phyloP scores from a whole-genome alignment of 148 eudicot genomes.

The Talinum fruticosum region DNA sequence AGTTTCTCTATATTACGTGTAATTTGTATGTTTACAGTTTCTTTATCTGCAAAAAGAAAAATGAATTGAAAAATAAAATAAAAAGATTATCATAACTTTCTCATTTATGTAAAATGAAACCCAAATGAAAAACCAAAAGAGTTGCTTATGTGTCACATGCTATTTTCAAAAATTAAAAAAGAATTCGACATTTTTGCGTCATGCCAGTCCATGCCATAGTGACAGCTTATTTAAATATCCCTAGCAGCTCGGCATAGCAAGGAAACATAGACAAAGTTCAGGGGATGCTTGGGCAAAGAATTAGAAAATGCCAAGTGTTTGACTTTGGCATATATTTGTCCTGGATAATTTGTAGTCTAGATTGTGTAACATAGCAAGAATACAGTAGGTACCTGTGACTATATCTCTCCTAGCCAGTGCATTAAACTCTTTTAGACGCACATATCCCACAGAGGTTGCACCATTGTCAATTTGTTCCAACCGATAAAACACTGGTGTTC shows the following conservation, averaged over 20 bases:
- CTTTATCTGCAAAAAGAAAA: neutral
- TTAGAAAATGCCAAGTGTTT: neutral
- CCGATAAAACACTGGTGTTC: slow-evolving; percentile 79
- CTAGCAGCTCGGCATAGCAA: neutral
- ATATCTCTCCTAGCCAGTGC: slow-evolving; percentile 92
- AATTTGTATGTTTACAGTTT: no score
- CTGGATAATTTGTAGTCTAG: neutral
- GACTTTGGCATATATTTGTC: neutral
- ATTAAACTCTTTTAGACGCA: slow-evolving; percentile 93
- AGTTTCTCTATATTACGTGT: no score
- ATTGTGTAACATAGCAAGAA: neutral
- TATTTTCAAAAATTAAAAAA: no score
- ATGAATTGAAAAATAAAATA: no score
- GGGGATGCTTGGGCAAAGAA: neutral
- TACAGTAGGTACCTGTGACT: slow-evolving; percentile 56
- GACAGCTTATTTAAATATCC: neutral
- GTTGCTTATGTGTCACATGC: no score
- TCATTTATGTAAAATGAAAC: neutral
- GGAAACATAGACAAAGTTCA: neutral
- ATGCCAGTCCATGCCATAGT: neutral
- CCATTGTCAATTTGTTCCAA: slow-evolving; percentile 66
- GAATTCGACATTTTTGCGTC: neutral
- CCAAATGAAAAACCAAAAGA: neutral
- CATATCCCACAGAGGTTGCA: slow-evolving; percentile 68
- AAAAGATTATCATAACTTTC: neutral